These are phyloP conservation scores for Pyricularia sp. DNA, from an alignment of 2,329 filamentous ascomycete genomes.

Conservation along the genomic window DNA sequence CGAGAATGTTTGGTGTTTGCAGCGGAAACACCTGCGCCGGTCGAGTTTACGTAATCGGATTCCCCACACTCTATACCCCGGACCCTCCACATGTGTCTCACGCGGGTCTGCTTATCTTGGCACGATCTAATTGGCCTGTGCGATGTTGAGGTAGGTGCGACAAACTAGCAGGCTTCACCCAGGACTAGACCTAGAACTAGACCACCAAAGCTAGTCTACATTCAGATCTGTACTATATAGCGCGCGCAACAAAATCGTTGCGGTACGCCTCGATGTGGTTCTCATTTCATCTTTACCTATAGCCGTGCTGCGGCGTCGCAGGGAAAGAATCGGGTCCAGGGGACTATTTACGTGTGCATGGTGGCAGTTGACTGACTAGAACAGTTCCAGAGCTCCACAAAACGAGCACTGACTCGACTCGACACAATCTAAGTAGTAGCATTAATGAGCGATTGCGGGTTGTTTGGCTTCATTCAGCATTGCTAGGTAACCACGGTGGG, in stretches of 20 bases:
- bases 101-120: background rate
- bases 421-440: background rate
- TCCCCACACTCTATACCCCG: background rate
- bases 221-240: background rate
- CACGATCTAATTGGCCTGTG: background rate
- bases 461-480: background rate
- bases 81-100: background rate
- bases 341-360: background rate
- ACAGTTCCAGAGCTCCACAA: background rate
- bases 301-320: background rate
- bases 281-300: background rate
- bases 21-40: too few species aligned
- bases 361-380: background rate
- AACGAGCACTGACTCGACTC: background rate
- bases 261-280: background rate
- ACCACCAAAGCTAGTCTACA: too few species aligned
- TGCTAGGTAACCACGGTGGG: background rate
- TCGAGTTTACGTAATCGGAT: background rate
- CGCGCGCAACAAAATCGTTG: background rate
- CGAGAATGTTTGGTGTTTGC: background rate
- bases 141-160: background rate
- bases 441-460: background rate
- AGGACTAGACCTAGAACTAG: too few species aligned
- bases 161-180: background rate
- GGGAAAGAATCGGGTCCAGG: background rate